These are phyloP conservation scores for Trapa incisa DNA, from an alignment of 345 rosid genomes.

Conservation along the genomic window DNA sequence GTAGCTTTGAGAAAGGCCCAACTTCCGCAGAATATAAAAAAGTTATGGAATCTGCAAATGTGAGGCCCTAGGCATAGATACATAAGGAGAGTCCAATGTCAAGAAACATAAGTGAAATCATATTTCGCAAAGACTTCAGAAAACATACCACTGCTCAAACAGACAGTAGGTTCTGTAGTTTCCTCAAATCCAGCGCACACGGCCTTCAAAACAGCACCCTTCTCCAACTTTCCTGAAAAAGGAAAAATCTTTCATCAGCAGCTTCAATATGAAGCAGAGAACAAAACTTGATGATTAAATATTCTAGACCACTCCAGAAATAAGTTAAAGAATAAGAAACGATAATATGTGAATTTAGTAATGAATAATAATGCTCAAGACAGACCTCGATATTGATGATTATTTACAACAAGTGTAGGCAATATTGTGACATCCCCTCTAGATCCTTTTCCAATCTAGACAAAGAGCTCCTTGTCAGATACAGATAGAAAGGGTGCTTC, in stretches of 20 bases:
- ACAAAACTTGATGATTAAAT: too few relatives aligned
- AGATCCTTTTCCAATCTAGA: slow-evolving; percentile 90
- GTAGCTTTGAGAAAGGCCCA: neutral
- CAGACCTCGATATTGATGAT: slow-evolving; percentile 86
- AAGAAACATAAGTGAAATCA: neutral
- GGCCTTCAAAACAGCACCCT: slow-evolving; percentile 88
- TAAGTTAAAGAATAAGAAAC: neutral
- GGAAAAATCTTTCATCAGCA: slow-evolving; percentile 2
- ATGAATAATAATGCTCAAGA: slow-evolving; percentile 1
- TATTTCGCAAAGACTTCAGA: slow-evolving; percentile 3
- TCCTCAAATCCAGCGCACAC: slow-evolving; percentile 94
- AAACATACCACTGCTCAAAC: slow-evolving; percentile 65
- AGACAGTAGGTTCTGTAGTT: slow-evolving; percentile 91
- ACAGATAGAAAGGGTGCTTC: slow-evolving; percentile 4
- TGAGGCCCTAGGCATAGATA: neutral
- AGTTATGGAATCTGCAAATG: neutral
- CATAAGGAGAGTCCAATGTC: neutral
- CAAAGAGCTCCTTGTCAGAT: slow-evolving; percentile 12
- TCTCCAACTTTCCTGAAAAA: slow-evolving; percentile 79
- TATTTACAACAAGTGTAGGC: slow-evolving; percentile 96
- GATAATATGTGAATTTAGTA: neutral
- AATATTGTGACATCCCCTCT: slow-evolving; percentile 98
- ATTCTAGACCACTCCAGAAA: neutral
- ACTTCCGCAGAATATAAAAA: neutral
- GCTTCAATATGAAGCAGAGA: neutral